Conservation (phyloP, 148 eudicot genomes). For the Vaccinium darrowii region DNA sequence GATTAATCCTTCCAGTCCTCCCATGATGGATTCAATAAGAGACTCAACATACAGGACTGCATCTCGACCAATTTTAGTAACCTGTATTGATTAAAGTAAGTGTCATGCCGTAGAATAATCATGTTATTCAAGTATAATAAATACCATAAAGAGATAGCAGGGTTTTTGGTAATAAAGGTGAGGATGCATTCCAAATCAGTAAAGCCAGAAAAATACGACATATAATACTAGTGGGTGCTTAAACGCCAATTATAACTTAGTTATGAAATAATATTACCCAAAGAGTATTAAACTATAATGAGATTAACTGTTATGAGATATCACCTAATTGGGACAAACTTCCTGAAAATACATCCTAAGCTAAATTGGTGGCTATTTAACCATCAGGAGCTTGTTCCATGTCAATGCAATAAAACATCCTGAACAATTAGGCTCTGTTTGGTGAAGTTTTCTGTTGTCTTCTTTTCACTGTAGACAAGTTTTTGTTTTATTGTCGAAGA, state of each 20-base stretch:
- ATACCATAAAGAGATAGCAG: not conserved
- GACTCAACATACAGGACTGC: slow-evolving; percentile 98
- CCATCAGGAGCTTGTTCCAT: not conserved
- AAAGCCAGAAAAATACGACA: not conserved
- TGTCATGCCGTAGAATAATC: not conserved
- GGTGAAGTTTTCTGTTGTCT: not conserved
- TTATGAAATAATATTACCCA: not conserved
- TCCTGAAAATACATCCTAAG: slow-evolving; percentile 4
- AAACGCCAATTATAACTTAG: not conserved
- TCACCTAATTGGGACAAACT: not conserved
- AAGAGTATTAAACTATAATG: not conserved
- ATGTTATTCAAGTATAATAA: not conserved
- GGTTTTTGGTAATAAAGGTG: not conserved
- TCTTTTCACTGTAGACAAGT: not conserved
- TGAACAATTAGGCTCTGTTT: not conserved
- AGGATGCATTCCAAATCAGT: not conserved
- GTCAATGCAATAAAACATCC: not conserved
- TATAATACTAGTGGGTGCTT: not conserved
- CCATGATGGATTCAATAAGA: slow-evolving; percentile 95
- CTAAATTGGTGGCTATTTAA: slow-evolving; percentile 7
- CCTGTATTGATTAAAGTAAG: slow-evolving; percentile 41
- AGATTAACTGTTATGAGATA: not conserved
- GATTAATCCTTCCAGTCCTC: slow-evolving; percentile 95
- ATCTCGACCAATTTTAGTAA: slow-evolving; percentile 93
- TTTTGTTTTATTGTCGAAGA: not conserved